These are phyloP conservation scores for Thermochaetoides dissita DNA, from an alignment of 2,329 filamentous ascomycete species.

Conservation along the genomic window DNA sequence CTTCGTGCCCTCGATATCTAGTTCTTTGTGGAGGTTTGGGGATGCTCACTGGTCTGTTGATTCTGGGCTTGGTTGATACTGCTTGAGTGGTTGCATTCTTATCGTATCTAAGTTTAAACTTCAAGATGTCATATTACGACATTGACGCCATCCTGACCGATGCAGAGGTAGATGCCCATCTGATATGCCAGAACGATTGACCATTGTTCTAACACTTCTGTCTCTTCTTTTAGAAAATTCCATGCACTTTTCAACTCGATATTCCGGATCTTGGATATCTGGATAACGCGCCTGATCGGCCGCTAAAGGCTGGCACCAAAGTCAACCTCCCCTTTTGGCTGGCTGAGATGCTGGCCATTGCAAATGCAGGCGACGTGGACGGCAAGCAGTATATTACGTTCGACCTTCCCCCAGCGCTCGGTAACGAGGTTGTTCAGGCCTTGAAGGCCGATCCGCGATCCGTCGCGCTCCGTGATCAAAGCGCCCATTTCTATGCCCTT, in stretches of 20 bases:
- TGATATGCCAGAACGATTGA: constrained; percentile 4
- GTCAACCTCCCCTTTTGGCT: constrained; percentile 86
- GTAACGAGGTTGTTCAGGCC: constrained; percentile 70
- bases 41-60: too few relatives aligned
- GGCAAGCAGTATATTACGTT: constrained; percentile 56
- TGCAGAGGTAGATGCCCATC: constrained; percentile 45
- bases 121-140: constrained; percentile 63
- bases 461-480: constrained; percentile 70
- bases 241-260: constrained; percentile 85
- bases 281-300: constrained; percentile 58
- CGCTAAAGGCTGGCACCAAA: constrained; percentile 68
- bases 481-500: constrained; percentile 76
- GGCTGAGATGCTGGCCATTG: constrained; percentile 78
- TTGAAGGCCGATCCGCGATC: constrained; percentile 79
- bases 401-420: constrained; percentile 66
- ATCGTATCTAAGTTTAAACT: too few relatives aligned
- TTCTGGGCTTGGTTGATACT: too few relatives aligned
- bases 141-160: constrained; percentile 75
- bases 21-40: too few relatives aligned
- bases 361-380: constrained; percentile 28
- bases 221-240: constrained; percentile 58
- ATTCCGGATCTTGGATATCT: constrained; percentile 79
- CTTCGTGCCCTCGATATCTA: too few relatives aligned
- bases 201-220: not conserved
- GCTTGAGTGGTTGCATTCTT: too few relatives aligned